Percentiles rank a stretch among this genome's conserved stretches.
phyloP scores from a whole-genome alignment of 2,329 filamentous ascomycete species.

The Tolypocladium tundrense region DNA sequence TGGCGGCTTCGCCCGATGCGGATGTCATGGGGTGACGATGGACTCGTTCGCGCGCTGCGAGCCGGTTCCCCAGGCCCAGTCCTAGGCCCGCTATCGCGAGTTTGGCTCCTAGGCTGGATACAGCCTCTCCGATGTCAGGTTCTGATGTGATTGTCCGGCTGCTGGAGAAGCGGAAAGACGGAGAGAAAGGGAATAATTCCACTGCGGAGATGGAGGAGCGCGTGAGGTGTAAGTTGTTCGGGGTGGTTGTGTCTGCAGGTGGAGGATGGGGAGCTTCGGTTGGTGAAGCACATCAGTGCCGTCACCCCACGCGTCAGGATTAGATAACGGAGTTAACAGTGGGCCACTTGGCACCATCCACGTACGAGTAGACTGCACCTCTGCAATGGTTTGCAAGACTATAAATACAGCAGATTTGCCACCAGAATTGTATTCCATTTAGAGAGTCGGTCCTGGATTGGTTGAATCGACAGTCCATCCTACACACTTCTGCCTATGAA shows the following conservation, averaged over 20 bases:
- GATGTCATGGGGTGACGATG: conserved; percentile 21
- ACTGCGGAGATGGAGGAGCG: not conserved
- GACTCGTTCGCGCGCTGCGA: not conserved
- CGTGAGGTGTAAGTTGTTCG: not conserved
- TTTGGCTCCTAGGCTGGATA: not conserved
- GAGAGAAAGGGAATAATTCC: not conserved
- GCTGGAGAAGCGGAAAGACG: no score
- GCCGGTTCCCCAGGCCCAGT: not conserved
- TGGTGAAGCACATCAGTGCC: not conserved
- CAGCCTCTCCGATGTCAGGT: not conserved
- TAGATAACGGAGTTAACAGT: not conserved
- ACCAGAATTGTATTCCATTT: no score
- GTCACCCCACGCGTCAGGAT: not conserved
- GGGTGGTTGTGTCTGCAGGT: not conserved
- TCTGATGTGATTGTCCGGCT: not conserved
- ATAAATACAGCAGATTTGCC: no score
- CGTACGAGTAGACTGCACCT: no score
- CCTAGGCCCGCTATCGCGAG: not conserved
- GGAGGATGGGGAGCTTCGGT: not conserved
- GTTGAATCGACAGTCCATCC: no score
- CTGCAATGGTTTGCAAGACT: no score
- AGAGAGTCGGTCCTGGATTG: no score
- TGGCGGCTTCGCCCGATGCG: conserved; percentile 16
- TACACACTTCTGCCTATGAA: no score
- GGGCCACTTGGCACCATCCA: not conserved